Conservation (phyloP, 2,329 filamentous ascomycete species). For the Trichoderma brevicompactum region DNA sequence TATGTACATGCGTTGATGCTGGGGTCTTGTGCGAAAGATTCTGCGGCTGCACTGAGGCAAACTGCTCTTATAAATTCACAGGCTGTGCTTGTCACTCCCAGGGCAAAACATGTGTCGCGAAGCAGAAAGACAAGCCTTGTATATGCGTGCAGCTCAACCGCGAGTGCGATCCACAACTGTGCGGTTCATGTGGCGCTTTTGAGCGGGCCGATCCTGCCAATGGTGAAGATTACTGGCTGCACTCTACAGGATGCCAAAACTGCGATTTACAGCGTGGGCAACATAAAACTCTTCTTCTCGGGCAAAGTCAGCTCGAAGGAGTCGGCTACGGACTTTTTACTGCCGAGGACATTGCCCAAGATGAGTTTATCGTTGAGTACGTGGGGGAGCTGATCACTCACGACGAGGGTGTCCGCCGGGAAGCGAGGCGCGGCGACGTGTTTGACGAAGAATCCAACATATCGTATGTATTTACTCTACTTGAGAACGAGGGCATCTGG, state of each 20-base stretch:
- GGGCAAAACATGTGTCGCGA: constrained; percentile 62
- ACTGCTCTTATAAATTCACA: constrained; percentile 66
- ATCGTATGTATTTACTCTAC: constrained; percentile 66
- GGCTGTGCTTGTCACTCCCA: constrained; percentile 66
- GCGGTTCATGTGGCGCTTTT: constrained; percentile 69
- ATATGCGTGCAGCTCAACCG: constrained; percentile 73
- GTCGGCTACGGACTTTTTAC: constrained; percentile 78
- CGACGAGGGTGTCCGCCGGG: constrained; percentile 70
- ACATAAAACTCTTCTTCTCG: constrained; percentile 68
- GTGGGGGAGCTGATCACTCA: constrained; percentile 75
- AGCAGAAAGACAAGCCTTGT: constrained; percentile 64
- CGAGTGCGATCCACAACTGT: constrained; percentile 81
- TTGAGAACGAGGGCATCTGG: constrained; percentile 65
- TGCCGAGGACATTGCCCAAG: constrained; percentile 66
- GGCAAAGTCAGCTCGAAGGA: constrained; percentile 68
- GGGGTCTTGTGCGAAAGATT: constrained; percentile 73
- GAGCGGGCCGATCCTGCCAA: constrained; percentile 73
- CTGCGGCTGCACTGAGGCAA: constrained; percentile 65
- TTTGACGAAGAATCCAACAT: constrained; percentile 64
- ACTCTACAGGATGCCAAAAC: constrained; percentile 69
- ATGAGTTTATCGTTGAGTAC: constrained; percentile 82
- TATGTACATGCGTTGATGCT: constrained; percentile 66
- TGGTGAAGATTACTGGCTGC: constrained; percentile 60
- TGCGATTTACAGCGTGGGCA: constrained; percentile 70
- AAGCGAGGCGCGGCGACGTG: constrained; percentile 62